Percentiles rank a stretch among this genome's conserved stretches.
These are phyloP conservation scores for Aphanomyces astaci DNA, from an alignment of 352 stramenopile species.

Conservation along the genomic window DNA sequence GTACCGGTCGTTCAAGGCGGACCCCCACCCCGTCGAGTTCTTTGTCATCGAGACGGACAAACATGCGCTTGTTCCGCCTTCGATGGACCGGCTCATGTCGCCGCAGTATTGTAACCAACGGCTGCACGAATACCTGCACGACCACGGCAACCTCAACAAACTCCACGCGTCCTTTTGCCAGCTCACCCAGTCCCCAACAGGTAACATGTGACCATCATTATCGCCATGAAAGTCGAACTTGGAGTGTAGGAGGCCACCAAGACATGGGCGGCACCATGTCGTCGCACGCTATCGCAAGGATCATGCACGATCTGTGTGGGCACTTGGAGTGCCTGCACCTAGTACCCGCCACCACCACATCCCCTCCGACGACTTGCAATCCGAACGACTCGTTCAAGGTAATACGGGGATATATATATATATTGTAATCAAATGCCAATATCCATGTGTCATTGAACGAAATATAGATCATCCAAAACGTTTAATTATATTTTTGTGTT, in stretches of 20 bases:
- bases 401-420: too few species aligned
- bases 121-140: not conserved
- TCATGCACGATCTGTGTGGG: slow-evolving; percentile 2
- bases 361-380: not conserved
- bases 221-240: too few species aligned
- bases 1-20: not conserved
- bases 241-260: too few species aligned
- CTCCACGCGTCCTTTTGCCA: not conserved
- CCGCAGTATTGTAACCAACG: slow-evolving; percentile 3
- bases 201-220: too few species aligned
- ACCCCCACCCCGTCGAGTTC: not conserved
- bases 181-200: too few species aligned
- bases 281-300: not conserved
- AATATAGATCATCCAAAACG: too few species aligned
- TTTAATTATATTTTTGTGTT: too few species aligned
- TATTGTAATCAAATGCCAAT: too few species aligned
- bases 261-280: not conserved
- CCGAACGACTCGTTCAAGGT: not conserved
- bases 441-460: too few species aligned
- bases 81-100: not conserved
- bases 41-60: not conserved
- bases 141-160: slow-evolving; percentile 1
- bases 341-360: not conserved
- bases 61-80: not conserved
- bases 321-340: not conserved